Evolutionary conservation across 768 basidiomycete genomes (phyloP).

Genomic region (Auricularia auricula-judae): DNA sequence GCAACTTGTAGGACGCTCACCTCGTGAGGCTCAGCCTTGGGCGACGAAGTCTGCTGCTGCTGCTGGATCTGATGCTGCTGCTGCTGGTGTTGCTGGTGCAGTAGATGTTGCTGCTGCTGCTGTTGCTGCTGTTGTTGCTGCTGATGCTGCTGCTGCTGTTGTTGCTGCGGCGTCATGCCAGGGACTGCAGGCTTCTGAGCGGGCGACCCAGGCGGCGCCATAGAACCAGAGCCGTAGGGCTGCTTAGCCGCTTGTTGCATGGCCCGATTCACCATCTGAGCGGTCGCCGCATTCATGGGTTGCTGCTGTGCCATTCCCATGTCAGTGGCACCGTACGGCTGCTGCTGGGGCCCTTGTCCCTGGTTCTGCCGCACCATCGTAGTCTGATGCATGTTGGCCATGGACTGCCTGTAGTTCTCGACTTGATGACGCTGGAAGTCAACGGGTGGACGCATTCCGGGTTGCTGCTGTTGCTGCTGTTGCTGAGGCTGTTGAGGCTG

Average conservation of each 20-base stretch:
- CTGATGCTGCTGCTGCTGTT: too few relatives aligned
- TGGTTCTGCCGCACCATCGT: not conserved
- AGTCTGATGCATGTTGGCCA: not conserved
- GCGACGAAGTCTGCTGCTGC: not conserved
- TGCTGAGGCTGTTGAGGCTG: constrained; percentile 16
- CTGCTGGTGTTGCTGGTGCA: too few relatives aligned
- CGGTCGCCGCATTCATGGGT: not conserved
- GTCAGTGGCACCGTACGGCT: not conserved
- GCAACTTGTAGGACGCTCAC: not conserved
- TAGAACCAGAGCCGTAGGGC: not conserved
- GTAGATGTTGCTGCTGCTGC: not conserved
- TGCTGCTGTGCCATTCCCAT: not conserved
- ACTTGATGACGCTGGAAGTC: not conserved
- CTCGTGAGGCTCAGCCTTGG: not conserved
- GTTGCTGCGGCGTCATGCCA: not conserved
- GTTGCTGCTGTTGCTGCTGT: constrained; percentile 12
- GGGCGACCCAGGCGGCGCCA: not conserved
- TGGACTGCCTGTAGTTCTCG: not conserved
- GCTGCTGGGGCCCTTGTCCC: not conserved
- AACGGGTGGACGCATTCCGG: not conserved
- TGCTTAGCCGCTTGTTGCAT: not conserved
- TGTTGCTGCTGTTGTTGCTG: too few relatives aligned
- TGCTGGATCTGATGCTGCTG: too few relatives aligned
- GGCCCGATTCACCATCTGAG: not conserved
- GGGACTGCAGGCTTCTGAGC: not conserved